These are phyloP conservation scores for Sophora flavescens DNA, from an alignment of 306 rosid genomes.

Conservation along the genomic window DNA sequence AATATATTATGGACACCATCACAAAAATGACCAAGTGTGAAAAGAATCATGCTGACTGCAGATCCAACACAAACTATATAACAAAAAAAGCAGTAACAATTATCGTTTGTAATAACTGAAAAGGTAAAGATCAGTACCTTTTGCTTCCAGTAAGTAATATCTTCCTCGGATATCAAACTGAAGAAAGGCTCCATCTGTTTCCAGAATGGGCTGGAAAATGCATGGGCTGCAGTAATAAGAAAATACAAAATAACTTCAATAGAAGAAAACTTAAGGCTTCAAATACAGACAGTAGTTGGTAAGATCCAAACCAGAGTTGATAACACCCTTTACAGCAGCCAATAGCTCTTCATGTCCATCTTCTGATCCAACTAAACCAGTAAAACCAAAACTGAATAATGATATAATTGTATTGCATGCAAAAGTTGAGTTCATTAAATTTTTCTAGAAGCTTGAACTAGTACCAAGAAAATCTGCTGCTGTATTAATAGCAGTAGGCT, in stretches of 20 bases:
- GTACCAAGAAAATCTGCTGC: slow-evolving; percentile 90
- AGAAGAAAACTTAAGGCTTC: slow-evolving; percentile 36
- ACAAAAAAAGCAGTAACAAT: background rate
- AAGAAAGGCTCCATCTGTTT: slow-evolving; percentile 87
- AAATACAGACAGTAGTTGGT: slow-evolving; percentile 40
- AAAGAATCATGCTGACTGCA: slow-evolving; percentile 16
- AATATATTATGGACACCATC: slow-evolving; percentile 24
- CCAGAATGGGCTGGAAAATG: slow-evolving; percentile 83
- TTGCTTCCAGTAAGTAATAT: slow-evolving; percentile 75
- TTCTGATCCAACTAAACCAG: slow-evolving; percentile 84
- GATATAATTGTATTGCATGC: slow-evolving; percentile 35
- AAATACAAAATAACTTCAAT: slow-evolving; percentile 48
- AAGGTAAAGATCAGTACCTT: slow-evolving; percentile 62
- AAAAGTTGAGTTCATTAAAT: slow-evolving; percentile 25
- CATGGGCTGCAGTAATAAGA: slow-evolving; percentile 64
- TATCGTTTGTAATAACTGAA: slow-evolving; percentile 16
- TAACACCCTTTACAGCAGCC: slow-evolving; percentile 88
- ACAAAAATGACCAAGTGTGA: slow-evolving; percentile 23
- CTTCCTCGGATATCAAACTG: slow-evolving; percentile 73
- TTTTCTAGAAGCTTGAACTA: slow-evolving; percentile 35
- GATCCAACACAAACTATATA: slow-evolving; percentile 13
- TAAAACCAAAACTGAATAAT: slow-evolving; percentile 51
- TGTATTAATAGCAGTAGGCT: slow-evolving; percentile 70
- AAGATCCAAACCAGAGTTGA: slow-evolving; percentile 70
- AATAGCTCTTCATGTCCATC: slow-evolving; percentile 88